Evolutionary conservation across 768 basidiomycete species (phyloP).

Genomic region (Termitomyces sp.): DNA sequence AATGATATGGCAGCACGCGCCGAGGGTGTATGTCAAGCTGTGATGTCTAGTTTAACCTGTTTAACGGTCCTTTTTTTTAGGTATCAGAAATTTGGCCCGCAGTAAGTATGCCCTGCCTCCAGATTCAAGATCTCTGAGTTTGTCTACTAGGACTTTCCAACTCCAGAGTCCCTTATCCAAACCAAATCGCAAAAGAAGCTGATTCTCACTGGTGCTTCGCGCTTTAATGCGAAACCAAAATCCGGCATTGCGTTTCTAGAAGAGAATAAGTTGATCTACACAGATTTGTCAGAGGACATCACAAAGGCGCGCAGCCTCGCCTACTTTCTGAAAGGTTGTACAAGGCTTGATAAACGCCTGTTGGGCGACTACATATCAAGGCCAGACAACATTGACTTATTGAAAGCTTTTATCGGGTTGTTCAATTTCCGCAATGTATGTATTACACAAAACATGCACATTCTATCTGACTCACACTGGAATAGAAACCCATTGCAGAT

Average conservation of each 20-base stretch:
- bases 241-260: constrained; percentile 85
- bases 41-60: not conserved
- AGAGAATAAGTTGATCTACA: constrained; percentile 85
- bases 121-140: not conserved
- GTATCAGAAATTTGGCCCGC: constrained; percentile 53
- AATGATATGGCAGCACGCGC: constrained; percentile 78
- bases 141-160: constrained; percentile 42
- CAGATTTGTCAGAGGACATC: constrained; percentile 49
- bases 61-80: constrained; percentile 21
- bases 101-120: constrained; percentile 31
- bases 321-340: constrained; percentile 77
- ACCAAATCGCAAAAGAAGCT: constrained; percentile 84
- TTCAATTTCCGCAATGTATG: constrained; percentile 88
- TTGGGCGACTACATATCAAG: constrained; percentile 91
- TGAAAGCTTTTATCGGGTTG: constrained; percentile 81
- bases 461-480: not conserved
- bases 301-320: constrained; percentile 70
- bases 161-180: constrained; percentile 51
- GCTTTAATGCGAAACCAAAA: constrained; percentile 94
- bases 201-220: constrained; percentile 73
- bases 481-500: constrained; percentile 89
- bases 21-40: constrained; percentile 31
- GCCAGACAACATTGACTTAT: constrained; percentile 78
- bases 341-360: constrained; percentile 85
- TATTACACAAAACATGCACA: constrained; percentile 8